Conservation (phyloP, 768 basidiomycete species). For the Psilocybe tampanensis region DNA sequence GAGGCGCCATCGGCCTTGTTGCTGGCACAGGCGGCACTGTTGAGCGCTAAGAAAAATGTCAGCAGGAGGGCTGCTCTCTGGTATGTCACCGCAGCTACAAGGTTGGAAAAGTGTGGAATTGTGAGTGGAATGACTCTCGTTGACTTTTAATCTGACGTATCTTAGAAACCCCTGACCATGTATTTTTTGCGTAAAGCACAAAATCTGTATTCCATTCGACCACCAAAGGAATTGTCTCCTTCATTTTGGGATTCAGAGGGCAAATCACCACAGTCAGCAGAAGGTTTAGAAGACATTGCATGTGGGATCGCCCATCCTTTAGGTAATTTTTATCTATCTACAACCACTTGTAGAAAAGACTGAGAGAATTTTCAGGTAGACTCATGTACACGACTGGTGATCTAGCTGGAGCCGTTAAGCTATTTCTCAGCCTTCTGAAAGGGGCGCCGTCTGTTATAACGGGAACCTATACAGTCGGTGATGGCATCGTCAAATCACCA, state of each 20-base stretch:
- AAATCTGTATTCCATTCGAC: slow-evolving; percentile 54
- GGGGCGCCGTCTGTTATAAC: slow-evolving; percentile 33
- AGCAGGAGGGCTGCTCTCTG: slow-evolving; percentile 73
- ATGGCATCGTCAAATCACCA: slow-evolving; percentile 25
- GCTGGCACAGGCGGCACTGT: slow-evolving; percentile 75
- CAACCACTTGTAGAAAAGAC: background rate
- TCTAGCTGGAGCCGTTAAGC: slow-evolving; percentile 69
- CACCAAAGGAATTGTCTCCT: slow-evolving; percentile 66
- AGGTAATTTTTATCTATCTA: slow-evolving; percentile 40
- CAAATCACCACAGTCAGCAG: slow-evolving; percentile 33
- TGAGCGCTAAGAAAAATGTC: slow-evolving; percentile 60
- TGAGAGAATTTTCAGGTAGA: slow-evolving; percentile 52
- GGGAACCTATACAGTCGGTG: slow-evolving; percentile 8
- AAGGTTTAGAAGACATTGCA: slow-evolving; percentile 63
- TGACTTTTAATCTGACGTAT: background rate
- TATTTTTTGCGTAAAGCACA: slow-evolving; percentile 77
- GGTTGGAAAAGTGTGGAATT: slow-evolving; percentile 83
- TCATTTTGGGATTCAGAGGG: slow-evolving; percentile 82
- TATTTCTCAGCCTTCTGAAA: slow-evolving; percentile 75
- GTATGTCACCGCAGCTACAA: slow-evolving; percentile 77
- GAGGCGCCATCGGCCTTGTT: slow-evolving; percentile 81
- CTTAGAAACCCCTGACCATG: slow-evolving; percentile 84
- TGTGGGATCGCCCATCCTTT: slow-evolving; percentile 81
- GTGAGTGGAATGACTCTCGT: slow-evolving; percentile 46
- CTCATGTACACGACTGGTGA: slow-evolving; percentile 92